Percentiles rank a stretch among this genome's conserved stretches.
Conservation (phyloP, 1,284 basidiomycete genomes). For the Sporisorium graminicola region DNA sequence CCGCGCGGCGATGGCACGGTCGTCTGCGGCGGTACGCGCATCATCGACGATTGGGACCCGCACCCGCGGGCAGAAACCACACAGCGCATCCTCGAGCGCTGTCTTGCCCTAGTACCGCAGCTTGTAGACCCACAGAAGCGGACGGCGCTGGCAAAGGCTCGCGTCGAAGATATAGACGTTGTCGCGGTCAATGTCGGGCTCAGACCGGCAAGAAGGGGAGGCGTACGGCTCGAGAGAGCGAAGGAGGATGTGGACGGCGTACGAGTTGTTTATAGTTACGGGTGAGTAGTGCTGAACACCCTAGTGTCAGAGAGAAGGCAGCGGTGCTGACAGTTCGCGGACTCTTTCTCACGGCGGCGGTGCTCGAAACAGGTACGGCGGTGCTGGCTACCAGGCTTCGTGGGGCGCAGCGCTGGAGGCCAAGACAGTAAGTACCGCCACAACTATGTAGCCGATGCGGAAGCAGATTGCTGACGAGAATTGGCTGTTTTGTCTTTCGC, state of each 20-base stretch:
- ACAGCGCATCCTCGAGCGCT: conserved; percentile 46
- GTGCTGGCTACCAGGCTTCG: conserved; percentile 59
- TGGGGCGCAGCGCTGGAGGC: conserved; percentile 60
- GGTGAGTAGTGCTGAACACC: too few relatives aligned
- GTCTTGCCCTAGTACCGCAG: conserved; percentile 38
- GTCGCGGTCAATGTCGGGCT: conserved; percentile 55
- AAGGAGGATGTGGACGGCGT: conserved; percentile 18
- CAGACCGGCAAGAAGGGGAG: conserved; percentile 52
- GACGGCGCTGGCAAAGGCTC: conserved; percentile 2
- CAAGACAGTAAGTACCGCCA: conserved; percentile 22
- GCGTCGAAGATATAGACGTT: conserved; percentile 48
- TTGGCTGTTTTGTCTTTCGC: background rate
- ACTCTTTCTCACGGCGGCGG: too few relatives aligned
- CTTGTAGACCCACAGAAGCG: conserved; percentile 25
- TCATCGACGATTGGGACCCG: conserved; percentile 46
- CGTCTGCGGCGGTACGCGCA: conserved; percentile 60
- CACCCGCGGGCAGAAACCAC: conserved; percentile 46
- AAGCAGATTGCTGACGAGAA: background rate
- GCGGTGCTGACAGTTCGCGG: conserved; percentile 3
- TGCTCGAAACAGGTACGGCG: conserved; percentile 35
- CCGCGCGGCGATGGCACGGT: conserved; percentile 59
- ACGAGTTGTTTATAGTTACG: conserved; percentile 44
- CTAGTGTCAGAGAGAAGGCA: too few relatives aligned
- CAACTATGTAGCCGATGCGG: background rate
- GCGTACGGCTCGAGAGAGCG: conserved; percentile 45